phyloP scores from a whole-genome alignment of 2,329 filamentous ascomycete species.

The Pseudogymnoascus pannorum region DNA sequence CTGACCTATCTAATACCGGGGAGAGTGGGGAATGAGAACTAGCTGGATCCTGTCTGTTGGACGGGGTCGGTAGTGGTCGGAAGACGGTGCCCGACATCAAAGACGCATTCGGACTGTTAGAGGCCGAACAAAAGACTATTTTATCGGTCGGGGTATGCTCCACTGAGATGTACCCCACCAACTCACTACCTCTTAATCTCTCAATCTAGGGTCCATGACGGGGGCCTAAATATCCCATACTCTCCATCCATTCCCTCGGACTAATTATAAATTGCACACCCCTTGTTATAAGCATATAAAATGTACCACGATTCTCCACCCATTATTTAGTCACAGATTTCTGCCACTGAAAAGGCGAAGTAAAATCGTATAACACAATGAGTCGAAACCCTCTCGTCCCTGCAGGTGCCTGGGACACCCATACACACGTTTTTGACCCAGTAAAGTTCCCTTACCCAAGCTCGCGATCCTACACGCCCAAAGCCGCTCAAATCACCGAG shows the following conservation, averaged over 20 bases:
- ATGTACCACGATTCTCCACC: not conserved
- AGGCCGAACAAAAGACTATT: not conserved
- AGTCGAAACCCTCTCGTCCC: not conserved
- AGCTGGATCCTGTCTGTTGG: not conserved
- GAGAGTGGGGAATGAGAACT: not conserved
- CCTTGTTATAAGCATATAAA: not conserved
- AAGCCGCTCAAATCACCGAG: constrained; percentile 18
- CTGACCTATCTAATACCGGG: not conserved
- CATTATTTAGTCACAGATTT: not conserved
- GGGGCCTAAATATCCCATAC: not conserved
- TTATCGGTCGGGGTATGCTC: not conserved
- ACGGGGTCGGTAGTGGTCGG: not conserved
- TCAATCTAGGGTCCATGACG: not conserved
- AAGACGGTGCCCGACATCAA: not conserved
- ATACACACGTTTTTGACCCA: constrained; percentile 21
- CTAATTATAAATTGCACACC: not conserved
- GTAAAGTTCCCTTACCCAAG: constrained; percentile 17
- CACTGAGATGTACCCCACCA: not conserved
- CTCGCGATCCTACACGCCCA: constrained; percentile 22
- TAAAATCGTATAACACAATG: not conserved
- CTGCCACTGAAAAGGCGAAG: not conserved
- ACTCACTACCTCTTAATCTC: not conserved
- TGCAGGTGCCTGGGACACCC: constrained; percentile 17
- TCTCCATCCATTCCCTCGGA: not conserved
- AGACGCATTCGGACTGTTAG: not conserved